Evolutionary conservation across 2,329 filamentous ascomycete genomes (phyloP), one percentile per base, ranked within the genome.

Genomic region (Apiospora hydei): DNA sequence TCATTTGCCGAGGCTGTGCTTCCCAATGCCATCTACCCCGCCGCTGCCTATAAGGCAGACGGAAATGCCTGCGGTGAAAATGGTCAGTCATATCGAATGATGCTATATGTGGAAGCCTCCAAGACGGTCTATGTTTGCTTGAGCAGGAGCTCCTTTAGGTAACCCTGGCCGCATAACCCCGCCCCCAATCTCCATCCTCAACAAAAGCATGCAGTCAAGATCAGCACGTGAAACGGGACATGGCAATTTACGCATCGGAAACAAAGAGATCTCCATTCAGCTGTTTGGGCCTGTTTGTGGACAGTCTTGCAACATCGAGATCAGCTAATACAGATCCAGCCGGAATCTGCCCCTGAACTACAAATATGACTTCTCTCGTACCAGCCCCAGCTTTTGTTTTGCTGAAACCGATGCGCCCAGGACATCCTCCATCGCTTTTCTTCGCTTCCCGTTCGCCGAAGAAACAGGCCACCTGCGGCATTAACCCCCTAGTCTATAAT

Each of bases 241-340:
- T 11, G 18, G 30, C 53, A 61, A 61, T 51, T 13, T 24, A 38
- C 53, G 16, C 38, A 61, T 38, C 30, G 64, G 66, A 68, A 68
- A 68, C 66, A 68, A 68, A 47, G 66, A 68, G 66, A 68, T 68
- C 46, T 68, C 66, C 66, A 68, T 68, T 68, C 57, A 64, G 57
- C 57, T 64, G n/a, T 68, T 47, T 67, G 46, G 4, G 44, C 41
- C 66, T 68, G 43, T 47, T 47, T 26, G n/a, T 26, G 26, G 44
- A 46, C 66, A 68, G 66, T n/a, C 43, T 46, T 26, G 41, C 66
- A 68, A 68, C 66, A 44, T 68, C 41, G 26, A 44, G 66, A 61
- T 68, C 24, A 47, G 66, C 41, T 47, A 26, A 11, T 11, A 26
- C 26, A 68, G 41, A 68, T 47, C 43, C 41, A 47, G 43, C 34